Evolutionary conservation across 495 filamentous ascomycete genomes (phyloP).

Genomic region (Margaritispora aquatica): DNA sequence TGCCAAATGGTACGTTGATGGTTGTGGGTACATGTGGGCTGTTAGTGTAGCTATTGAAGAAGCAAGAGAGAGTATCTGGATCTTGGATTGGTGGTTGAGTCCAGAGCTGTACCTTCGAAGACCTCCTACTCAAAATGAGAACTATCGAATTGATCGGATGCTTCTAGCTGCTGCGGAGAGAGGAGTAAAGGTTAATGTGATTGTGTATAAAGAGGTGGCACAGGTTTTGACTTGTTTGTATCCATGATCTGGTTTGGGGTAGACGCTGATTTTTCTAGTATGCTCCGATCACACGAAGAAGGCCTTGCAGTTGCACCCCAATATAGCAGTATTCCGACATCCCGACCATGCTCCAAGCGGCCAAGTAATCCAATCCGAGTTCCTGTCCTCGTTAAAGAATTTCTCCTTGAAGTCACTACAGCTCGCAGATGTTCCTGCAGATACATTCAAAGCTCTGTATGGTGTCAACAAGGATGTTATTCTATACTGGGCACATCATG

Average conservation of each 20-base stretch:
- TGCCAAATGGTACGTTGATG: constrained; percentile 93
- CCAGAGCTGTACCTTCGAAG: constrained; percentile 80
- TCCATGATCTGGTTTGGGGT: background rate
- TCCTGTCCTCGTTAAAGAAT: constrained; percentile 33
- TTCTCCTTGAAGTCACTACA: constrained; percentile 36
- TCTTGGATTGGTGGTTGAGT: constrained; percentile 64
- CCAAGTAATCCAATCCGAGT: constrained; percentile 38
- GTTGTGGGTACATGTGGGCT: constrained; percentile 86
- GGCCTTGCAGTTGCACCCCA: constrained; percentile 68
- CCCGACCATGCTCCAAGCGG: constrained; percentile 82
- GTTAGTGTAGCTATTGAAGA: constrained; percentile 79
- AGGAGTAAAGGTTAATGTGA: constrained; percentile 81
- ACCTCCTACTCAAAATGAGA: constrained; percentile 73
- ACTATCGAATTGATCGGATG: constrained; percentile 87
- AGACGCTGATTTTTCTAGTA: constrained; percentile 10
- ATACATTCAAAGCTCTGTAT: constrained; percentile 70
- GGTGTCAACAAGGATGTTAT: constrained; percentile 69
- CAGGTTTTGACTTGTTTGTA: constrained; percentile 79
- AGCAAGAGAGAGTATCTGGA: constrained; percentile 82
- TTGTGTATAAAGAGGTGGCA: constrained; percentile 94
- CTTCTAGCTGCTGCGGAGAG: constrained; percentile 80
- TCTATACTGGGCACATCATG: constrained; percentile 93
- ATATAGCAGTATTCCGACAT: constrained; percentile 88
- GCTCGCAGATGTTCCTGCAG: constrained; percentile 53
- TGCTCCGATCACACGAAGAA: constrained; percentile 70